phyloP scores from a whole-genome alignment of 2,329 filamentous ascomycete species.

The Fusarium tricinctum region DNA sequence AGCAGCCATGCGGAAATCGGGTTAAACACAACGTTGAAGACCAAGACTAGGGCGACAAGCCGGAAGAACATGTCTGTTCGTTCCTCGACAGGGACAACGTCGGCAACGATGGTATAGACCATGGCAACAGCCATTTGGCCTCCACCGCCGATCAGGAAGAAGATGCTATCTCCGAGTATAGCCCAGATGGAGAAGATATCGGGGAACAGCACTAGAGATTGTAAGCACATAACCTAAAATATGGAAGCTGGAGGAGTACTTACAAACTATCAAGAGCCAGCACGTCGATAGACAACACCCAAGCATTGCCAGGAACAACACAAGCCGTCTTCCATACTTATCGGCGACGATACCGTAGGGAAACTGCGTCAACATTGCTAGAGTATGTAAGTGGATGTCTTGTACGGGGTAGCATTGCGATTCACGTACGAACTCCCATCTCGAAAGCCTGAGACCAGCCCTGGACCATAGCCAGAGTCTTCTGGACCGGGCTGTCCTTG shows the following conservation, averaged over 20 bases:
- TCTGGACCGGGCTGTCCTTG: constrained; percentile 65
- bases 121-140: constrained; percentile 58
- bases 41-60: constrained; percentile 55
- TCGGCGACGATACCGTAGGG: constrained; percentile 64
- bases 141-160: constrained; percentile 60
- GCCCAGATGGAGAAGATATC: constrained; percentile 59
- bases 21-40: constrained; percentile 57
- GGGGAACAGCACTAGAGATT: constrained; percentile 54
- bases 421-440: constrained; percentile 60
- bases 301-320: constrained; percentile 57
- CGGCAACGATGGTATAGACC: constrained; percentile 62
- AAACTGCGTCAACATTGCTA: constrained; percentile 60
- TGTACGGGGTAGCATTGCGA: too few species aligned
- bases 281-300: constrained; percentile 49
- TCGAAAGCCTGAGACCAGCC: constrained; percentile 63
- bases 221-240: constrained; percentile 15
- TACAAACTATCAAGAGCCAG: constrained; percentile 54
- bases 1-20: constrained; percentile 60
- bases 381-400: constrained; percentile 3
- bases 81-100: constrained; percentile 57
- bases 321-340: constrained; percentile 60
- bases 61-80: constrained; percentile 59
- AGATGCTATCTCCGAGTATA: constrained; percentile 53
- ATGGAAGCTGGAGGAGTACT: constrained; percentile 13
- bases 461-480: constrained; percentile 64